Evolutionary conservation across 2,329 filamentous ascomycete species (phyloP).

Genomic region (Penicillium vulpinum): DNA sequence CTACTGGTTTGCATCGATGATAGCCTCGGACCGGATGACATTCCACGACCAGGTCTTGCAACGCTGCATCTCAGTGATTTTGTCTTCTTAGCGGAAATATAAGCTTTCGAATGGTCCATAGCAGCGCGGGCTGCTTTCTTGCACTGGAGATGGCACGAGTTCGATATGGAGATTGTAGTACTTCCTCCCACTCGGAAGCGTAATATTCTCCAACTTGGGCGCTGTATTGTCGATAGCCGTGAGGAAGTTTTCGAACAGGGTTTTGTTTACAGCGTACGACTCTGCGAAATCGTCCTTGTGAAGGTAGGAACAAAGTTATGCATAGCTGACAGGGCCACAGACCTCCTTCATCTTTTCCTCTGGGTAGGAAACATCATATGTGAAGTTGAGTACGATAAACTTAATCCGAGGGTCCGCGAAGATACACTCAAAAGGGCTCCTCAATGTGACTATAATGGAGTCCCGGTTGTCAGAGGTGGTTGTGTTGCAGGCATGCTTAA

Average conservation of each 20-base stretch:
- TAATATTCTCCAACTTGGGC: neutral
- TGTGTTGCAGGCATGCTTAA: constrained; percentile 27
- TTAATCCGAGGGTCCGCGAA: constrained; percentile 25
- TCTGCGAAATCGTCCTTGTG: constrained; percentile 26
- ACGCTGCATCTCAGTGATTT: constrained; percentile 17
- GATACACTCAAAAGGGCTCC: constrained; percentile 14
- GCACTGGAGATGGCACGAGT: constrained; percentile 20
- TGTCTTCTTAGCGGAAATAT: constrained; percentile 28
- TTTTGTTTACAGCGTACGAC: constrained; percentile 21
- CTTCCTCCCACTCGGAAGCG: constrained; percentile 19
- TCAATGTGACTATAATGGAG: constrained; percentile 27
- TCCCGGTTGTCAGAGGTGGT: constrained; percentile 12
- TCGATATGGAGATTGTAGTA: constrained; percentile 23
- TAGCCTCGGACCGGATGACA: constrained; percentile 19
- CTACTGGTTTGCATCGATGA: constrained; percentile 24
- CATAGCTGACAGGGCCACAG: constrained; percentile 28
- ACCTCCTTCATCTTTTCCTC: constrained; percentile 11
- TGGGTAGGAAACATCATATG: constrained; percentile 5
- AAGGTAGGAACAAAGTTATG: constrained; percentile 30
- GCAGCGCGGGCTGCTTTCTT: constrained; percentile 23
- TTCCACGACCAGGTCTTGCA: constrained; percentile 21
- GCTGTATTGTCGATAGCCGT: constrained; percentile 3
- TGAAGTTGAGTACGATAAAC: constrained; percentile 30
- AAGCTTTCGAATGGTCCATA: constrained; percentile 23
- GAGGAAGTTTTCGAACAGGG: constrained; percentile 8